These are phyloP conservation scores for Sequoiadendron giganteum DNA, from an alignment of 75 land plant species.

Conservation along the genomic window DNA sequence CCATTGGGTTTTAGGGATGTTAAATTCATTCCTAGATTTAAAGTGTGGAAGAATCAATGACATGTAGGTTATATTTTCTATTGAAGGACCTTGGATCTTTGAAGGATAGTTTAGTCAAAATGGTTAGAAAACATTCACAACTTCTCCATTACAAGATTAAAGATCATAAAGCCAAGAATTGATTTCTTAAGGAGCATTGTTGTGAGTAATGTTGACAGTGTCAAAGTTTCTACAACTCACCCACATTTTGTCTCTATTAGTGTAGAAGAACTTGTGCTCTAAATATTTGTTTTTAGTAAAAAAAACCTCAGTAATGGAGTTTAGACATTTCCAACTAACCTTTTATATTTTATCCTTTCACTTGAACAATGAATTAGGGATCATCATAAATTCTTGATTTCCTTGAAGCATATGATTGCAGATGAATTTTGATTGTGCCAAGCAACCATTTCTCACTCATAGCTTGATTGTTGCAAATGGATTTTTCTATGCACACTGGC, in stretches of 20 bases:
- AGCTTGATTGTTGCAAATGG: slow-evolving; percentile 68
- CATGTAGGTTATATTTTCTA: slow-evolving; percentile 46
- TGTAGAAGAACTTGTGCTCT: slow-evolving; percentile 71
- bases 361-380: slow-evolving; percentile 78
- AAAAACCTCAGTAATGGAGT: slow-evolving; percentile 67
- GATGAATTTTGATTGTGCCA: too few species aligned
- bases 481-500: slow-evolving; percentile 72
- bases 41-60: slow-evolving; percentile 58
- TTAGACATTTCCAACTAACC: slow-evolving; percentile 63
- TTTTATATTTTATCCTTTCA: slow-evolving; percentile 81
- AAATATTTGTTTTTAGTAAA: slow-evolving; percentile 71
- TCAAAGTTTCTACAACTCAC: slow-evolving; percentile 70
- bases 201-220: slow-evolving; percentile 60
- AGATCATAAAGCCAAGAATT: slow-evolving; percentile 62
- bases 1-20: too few species aligned
- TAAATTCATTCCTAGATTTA: too few species aligned
- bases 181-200: slow-evolving; percentile 85
- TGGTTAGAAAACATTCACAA: slow-evolving; percentile 86
- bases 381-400: slow-evolving; percentile 65
- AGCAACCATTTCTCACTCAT: slow-evolving; percentile 73
- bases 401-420: slow-evolving; percentile 68
- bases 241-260: slow-evolving; percentile 78
- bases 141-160: slow-evolving; percentile 84
- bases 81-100: slow-evolving; percentile 69
- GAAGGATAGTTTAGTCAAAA: slow-evolving; percentile 66